phyloP scores from a whole-genome alignment of 257 asterid genomes.

The Mentha longifolia region DNA sequence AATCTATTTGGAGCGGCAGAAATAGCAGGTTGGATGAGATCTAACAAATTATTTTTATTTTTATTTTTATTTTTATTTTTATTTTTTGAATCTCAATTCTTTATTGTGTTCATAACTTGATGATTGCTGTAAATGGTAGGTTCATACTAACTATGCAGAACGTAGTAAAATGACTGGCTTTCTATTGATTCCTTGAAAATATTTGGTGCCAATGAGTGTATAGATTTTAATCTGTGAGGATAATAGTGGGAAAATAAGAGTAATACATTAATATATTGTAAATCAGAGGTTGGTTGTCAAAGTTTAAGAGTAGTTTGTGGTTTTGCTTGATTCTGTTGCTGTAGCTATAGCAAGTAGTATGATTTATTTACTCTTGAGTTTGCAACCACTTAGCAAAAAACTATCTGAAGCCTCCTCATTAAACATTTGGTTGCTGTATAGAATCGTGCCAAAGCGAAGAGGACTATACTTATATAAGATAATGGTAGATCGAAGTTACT shows the following conservation, averaged over 20 bases:
- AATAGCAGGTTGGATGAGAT: conserved; percentile 34
- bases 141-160: conserved; percentile 8
- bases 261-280: neutral
- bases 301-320: neutral
- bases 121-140: neutral
- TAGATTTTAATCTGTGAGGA: neutral
- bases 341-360: conserved; percentile 5
- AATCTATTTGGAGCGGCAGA: neutral
- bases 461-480: neutral
- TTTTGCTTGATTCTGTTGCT: neutral
- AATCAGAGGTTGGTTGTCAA: neutral
- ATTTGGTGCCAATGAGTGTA: neutral
- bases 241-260: neutral
- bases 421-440: neutral
- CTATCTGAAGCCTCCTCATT: neutral
- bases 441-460: neutral
- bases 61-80: neutral
- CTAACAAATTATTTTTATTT: no score
- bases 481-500: neutral
- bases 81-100: conserved; percentile 6
- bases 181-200: neutral
- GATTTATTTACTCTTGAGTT: neutral
- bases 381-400: neutral
- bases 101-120: neutral
- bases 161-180: neutral